A percentile compares a stretch with the other conserved stretches of the same genome.
phyloP scores from a whole-genome alignment of 331 rosid genomes.

The Arachis monticola region DNA sequence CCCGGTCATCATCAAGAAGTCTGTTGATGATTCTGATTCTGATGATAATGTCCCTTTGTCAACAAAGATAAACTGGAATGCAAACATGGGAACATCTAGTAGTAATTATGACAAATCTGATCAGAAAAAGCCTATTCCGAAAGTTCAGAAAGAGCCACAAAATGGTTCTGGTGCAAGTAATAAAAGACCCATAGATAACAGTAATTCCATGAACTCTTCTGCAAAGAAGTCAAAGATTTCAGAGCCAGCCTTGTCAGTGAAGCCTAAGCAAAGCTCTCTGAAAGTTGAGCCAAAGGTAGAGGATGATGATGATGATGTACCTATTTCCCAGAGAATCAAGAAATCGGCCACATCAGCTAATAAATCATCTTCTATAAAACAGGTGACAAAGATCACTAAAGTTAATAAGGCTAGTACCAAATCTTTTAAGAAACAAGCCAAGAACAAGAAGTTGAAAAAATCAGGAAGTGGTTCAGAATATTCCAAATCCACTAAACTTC shows the following conservation, averaged over 20 bases:
- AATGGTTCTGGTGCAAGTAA: slow-evolving; percentile 62
- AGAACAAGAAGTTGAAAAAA: slow-evolving; percentile 55
- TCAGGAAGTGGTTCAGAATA: slow-evolving; percentile 60
- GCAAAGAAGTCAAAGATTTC: slow-evolving; percentile 69
- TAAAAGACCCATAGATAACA: slow-evolving; percentile 73
- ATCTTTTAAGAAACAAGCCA: slow-evolving; percentile 62
- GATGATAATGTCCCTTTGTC: slow-evolving; percentile 63
- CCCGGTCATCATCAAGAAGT: slow-evolving; percentile 41
- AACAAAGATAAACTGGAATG: slow-evolving; percentile 49
- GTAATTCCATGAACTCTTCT: slow-evolving; percentile 44
- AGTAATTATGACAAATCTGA: slow-evolving; percentile 45
- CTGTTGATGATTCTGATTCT: slow-evolving; percentile 72
- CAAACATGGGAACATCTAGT: slow-evolving; percentile 55
- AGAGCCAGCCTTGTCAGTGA: slow-evolving; percentile 47
- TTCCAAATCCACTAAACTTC: slow-evolving; percentile 71
- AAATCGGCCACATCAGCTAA: slow-evolving; percentile 46
- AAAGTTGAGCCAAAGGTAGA: slow-evolving; percentile 60
- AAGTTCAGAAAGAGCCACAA: slow-evolving; percentile 53
- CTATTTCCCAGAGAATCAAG: slow-evolving; percentile 68
- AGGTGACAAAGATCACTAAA: slow-evolving; percentile 41
- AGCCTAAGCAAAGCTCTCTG: slow-evolving; percentile 51
- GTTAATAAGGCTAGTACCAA: slow-evolving; percentile 55
- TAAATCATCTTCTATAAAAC: slow-evolving; percentile 53
- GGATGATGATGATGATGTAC: slow-evolving; percentile 62
- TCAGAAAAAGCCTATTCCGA: slow-evolving; percentile 64